Conservation (phyloP, 2,329 filamentous ascomycete species). For the Fusarium nematophilum region DNA sequence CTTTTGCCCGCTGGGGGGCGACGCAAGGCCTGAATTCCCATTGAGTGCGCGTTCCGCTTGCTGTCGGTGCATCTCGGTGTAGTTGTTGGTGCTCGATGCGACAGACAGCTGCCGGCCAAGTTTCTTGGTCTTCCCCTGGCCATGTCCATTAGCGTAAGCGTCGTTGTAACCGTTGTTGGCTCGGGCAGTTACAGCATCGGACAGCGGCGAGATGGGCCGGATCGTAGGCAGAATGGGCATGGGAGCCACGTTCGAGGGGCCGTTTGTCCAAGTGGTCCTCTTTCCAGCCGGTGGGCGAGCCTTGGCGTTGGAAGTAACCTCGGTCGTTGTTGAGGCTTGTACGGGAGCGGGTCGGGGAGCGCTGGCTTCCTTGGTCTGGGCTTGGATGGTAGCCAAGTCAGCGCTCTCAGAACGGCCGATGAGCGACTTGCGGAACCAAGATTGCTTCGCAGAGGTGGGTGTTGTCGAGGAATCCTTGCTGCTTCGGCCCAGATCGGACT, state of each 20-base stretch:
- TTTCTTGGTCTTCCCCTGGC: slow-evolving; percentile 84
- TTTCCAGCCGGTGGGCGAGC: slow-evolving; percentile 71
- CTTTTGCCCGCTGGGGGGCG: slow-evolving; percentile 82
- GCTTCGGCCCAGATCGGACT: slow-evolving; percentile 80
- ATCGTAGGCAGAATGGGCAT: slow-evolving; percentile 98
- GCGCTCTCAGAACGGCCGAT: slow-evolving; percentile 81
- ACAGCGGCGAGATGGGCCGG: slow-evolving; percentile 94
- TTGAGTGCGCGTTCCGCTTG: slow-evolving; percentile 92
- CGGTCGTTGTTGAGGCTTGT: slow-evolving; percentile 54
- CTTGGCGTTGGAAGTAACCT: slow-evolving; percentile 50
- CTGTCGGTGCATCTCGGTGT: slow-evolving; percentile 87
- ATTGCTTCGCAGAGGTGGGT: slow-evolving; percentile 82
- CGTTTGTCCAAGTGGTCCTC: slow-evolving; percentile 93
- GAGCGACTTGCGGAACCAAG: slow-evolving; percentile 96
- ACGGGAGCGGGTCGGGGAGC: slow-evolving; percentile 59
- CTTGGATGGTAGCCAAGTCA: slow-evolving; percentile 65
- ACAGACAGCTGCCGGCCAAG: slow-evolving; percentile 94
- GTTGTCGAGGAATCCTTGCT: slow-evolving; percentile 70
- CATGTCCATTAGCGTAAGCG: slow-evolving; percentile 48
- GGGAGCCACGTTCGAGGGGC: slow-evolving; percentile 81
- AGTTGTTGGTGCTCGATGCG: slow-evolving; percentile 92
- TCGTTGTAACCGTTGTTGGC: slow-evolving; percentile 75
- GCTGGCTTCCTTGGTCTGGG: slow-evolving; percentile 59
- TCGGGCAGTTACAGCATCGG: slow-evolving; percentile 90
- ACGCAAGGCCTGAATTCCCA: slow-evolving; percentile 79